Evolutionary conservation across 495 filamentous ascomycete species (phyloP).

Genomic region (Corynascus novoguineensis): DNA sequence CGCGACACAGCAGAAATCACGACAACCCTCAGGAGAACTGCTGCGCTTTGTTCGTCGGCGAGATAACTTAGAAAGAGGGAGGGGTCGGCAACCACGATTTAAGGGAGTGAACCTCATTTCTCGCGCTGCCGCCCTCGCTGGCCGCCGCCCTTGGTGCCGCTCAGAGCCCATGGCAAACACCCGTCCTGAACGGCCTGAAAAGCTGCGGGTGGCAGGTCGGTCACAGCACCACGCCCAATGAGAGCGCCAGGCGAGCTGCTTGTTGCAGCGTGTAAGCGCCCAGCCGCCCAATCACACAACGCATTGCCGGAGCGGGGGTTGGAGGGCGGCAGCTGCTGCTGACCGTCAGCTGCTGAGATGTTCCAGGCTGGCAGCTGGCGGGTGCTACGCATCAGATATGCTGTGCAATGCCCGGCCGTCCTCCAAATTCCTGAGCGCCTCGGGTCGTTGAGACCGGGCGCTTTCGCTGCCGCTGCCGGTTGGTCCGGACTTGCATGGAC

Average conservation of each 20-base stretch:
- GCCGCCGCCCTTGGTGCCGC: slow-evolving; percentile 18
- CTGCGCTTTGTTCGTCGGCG: background rate
- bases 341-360: background rate
- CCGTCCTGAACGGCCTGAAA: slow-evolving; percentile 26
- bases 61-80: slow-evolving; percentile 2
- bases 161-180: slow-evolving; percentile 14
- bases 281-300: slow-evolving; percentile 20
- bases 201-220: slow-evolving; percentile 27
- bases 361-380: background rate
- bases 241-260: slow-evolving; percentile 13
- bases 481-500: background rate
- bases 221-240: slow-evolving; percentile 29
- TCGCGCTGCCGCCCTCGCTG: slow-evolving; percentile 5
- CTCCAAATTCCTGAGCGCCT: too few relatives aligned
- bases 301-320: slow-evolving; percentile 8
- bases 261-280: slow-evolving; percentile 28
- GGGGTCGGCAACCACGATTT: slow-evolving; percentile 13
- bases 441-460: background rate
- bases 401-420: background rate
- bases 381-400: background rate
- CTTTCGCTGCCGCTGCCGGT: background rate
- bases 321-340: background rate
- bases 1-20: background rate
- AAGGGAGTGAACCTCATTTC: background rate
- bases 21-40: background rate